Conservation (phyloP, 441 rosid species). For the Adansonia rubrostipa region DNA sequence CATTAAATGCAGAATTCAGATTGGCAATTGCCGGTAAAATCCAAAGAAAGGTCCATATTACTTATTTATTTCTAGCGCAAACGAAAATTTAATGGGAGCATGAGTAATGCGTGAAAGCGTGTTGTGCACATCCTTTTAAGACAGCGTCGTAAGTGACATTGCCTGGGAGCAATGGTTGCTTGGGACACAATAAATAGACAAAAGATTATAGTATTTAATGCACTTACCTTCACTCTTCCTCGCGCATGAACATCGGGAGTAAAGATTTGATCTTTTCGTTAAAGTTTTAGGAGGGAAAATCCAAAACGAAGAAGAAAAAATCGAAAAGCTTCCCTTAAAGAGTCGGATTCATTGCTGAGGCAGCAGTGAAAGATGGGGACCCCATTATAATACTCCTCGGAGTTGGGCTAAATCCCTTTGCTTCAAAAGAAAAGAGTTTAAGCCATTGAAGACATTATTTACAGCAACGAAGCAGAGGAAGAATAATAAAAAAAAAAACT, state of each 20-base stretch:
- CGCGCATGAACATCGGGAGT: neutral
- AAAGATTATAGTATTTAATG: constrained; percentile 29
- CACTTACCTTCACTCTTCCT: constrained; percentile 12
- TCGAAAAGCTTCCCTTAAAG: neutral
- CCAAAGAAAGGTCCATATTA: neutral
- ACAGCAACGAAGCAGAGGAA: neutral
- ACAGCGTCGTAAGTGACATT: constrained; percentile 13
- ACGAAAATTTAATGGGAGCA: constrained; percentile 1
- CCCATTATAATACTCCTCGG: neutral
- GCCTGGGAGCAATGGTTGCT: constrained; percentile 12
- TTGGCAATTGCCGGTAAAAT: neutral
- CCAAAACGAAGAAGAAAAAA: neutral
- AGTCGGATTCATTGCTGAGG: neutral
- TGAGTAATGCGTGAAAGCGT: constrained; percentile 21
- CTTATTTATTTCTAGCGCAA: no score
- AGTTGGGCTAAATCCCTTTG: neutral
- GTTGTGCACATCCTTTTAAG: constrained; percentile 1
- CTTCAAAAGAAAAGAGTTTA: neutral
- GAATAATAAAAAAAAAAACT: neutral
- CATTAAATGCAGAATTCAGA: neutral
- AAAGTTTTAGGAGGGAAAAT: constrained; percentile 20
- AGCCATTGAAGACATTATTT: neutral
- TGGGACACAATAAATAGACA: constrained; percentile 33
- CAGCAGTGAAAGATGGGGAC: neutral
- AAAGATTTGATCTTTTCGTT: constrained; percentile 16